Conservation (phyloP, 352 stramenopile genomes). For the Phytophthora litchii region DNA sequence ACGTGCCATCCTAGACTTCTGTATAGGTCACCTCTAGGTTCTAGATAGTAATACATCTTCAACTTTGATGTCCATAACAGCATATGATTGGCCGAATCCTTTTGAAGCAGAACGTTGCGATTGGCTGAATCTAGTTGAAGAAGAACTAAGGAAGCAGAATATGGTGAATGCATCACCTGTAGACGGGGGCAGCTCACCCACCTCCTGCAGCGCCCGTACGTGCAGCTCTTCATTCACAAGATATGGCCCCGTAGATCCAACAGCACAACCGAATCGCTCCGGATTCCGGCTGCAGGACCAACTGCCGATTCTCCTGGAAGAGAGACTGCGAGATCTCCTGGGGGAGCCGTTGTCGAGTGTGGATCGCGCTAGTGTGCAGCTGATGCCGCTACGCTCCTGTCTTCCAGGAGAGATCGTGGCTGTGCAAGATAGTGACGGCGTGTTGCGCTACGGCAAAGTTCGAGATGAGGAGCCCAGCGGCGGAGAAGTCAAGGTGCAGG, state of each 20-base stretch:
- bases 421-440: slow-evolving; percentile 28
- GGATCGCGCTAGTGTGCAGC: slow-evolving; percentile 37
- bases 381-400: slow-evolving; percentile 44
- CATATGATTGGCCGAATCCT: too few species aligned
- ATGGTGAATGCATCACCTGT: slow-evolving; percentile 25
- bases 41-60: too few species aligned
- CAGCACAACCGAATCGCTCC: neutral
- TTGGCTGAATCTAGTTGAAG: slow-evolving; percentile 10
- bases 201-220: slow-evolving; percentile 12
- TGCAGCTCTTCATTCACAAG: slow-evolving; percentile 1
- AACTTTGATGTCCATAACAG: too few species aligned
- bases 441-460: slow-evolving; percentile 48
- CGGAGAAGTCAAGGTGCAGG: slow-evolving; percentile 48
- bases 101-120: too few species aligned
- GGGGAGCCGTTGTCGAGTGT: slow-evolving; percentile 39
- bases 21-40: too few species aligned
- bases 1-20: slow-evolving; percentile 64
- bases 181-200: slow-evolving; percentile 10
- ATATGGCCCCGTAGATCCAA: neutral
- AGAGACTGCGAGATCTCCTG: slow-evolving; percentile 33
- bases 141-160: slow-evolving; percentile 17
- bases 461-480: slow-evolving; percentile 30
- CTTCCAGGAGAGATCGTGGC: slow-evolving; percentile 59
- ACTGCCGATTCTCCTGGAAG: slow-evolving; percentile 25
- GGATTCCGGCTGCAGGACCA: slow-evolving; percentile 3